These are phyloP conservation scores for Polymyxa betae DNA, from an alignment of 208 protist species.

Conservation along the genomic window DNA sequence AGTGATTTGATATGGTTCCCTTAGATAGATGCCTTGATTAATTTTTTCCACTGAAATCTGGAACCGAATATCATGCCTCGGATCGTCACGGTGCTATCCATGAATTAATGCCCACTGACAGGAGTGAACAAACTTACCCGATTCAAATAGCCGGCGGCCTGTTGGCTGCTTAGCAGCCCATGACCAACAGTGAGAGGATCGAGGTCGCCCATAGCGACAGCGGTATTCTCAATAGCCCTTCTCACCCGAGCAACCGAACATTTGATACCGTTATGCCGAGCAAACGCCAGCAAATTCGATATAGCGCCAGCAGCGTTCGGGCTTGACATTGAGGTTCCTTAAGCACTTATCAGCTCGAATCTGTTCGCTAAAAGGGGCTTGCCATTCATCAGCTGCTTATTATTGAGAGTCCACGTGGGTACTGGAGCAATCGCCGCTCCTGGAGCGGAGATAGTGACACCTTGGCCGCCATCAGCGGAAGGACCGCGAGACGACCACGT, in stretches of 20 bases:
- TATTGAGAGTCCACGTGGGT: constrained; percentile 68
- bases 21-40: not conserved
- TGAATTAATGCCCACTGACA: not conserved
- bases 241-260: not conserved
- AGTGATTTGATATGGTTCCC: constrained; percentile 8
- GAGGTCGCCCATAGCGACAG: not conserved
- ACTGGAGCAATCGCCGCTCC: constrained; percentile 73
- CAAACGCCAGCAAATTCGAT: not conserved
- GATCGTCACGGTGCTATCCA: not conserved
- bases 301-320: constrained; percentile 13
- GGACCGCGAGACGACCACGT: constrained; percentile 75
- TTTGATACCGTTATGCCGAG: not conserved
- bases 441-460: constrained; percentile 71
- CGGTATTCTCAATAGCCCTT: constrained; percentile 32
- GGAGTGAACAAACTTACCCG: not conserved
- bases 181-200: constrained; percentile 6
- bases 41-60: not conserved
- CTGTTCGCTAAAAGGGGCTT: not conserved
- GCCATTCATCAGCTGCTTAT: constrained; percentile 73
- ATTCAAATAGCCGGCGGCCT: not conserved
- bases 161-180: not conserved
- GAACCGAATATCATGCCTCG: not conserved
- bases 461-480: constrained; percentile 64
- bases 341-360: not conserved
- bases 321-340: constrained; percentile 35